These are phyloP conservation scores for Geoglossum glabrum DNA, from an alignment of 495 filamentous ascomycete species.

Conservation along the genomic window DNA sequence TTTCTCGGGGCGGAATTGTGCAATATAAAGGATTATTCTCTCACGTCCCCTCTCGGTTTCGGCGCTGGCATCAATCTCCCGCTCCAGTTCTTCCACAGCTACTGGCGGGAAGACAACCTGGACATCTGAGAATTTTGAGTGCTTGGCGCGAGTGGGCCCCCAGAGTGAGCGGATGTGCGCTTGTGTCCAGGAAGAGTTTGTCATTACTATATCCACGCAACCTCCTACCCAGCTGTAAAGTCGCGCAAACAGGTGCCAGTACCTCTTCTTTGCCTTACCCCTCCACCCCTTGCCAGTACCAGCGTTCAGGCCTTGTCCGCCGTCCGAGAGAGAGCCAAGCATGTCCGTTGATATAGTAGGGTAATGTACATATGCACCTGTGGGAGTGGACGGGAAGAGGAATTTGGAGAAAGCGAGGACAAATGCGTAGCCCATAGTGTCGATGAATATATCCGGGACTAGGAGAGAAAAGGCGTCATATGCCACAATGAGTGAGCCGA, in stretches of 20 bases:
- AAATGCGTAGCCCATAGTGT: conserved; percentile 98
- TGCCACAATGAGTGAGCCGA: conserved; percentile 70
- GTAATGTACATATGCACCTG: conserved; percentile 89
- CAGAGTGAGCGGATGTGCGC: conserved; percentile 64
- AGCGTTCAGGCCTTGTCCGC: conserved; percentile 59
- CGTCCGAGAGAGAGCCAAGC: conserved; percentile 63
- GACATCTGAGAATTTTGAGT: conserved; percentile 19
- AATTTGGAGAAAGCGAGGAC: conserved; percentile 60
- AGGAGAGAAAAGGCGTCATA: conserved; percentile 86
- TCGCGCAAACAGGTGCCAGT: conserved; percentile 71
- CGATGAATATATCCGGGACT: conserved; percentile 82
- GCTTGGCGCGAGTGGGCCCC: conserved; percentile 32
- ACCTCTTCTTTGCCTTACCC: conserved; percentile 48
- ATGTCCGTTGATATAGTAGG: conserved; percentile 98
- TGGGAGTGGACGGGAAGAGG: conserved; percentile 65
- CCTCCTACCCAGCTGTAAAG: conserved; percentile 66
- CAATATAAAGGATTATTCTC: conserved; percentile 68
- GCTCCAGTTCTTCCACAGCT: conserved; percentile 62
- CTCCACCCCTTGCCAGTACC: conserved; percentile 49
- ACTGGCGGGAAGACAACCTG: conserved; percentile 79
- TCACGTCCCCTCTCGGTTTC: conserved; percentile 46
- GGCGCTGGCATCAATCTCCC: conserved; percentile 43
- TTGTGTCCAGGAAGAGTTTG: conserved; percentile 88
- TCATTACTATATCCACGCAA: conserved; percentile 81
- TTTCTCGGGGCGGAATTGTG: conserved; percentile 94